Evolutionary conservation across 176 grass and related monocot species (phyloP), one percentile per base, ranked within the genome.

Genomic region (Rhynchospora tenuis): DNA sequence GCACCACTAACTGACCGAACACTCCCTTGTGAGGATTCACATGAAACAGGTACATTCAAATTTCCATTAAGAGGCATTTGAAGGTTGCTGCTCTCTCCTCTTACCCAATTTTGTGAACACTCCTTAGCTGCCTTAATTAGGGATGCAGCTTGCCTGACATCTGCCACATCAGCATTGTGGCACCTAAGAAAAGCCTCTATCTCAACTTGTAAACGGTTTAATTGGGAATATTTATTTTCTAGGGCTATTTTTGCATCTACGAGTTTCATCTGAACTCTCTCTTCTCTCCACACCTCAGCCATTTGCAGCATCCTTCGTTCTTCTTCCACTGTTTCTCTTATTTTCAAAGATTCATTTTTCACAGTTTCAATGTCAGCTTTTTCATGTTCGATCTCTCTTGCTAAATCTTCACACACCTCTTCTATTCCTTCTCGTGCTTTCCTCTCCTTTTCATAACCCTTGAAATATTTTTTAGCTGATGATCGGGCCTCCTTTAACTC

Each of bases 261-360:
- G 57, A 98, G 87, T 85, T 98, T 98, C 96, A 98, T 91, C 74
- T 98, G 93, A 54, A 98, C 93, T 81, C 96, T 91, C 67, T 98
- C 96, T 86, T 98, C 96, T 11, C 96, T 89, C 96, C 96, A 98
- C 81, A 93, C 93, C 82, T 98, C 96, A 38, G 96, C 96, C 88
- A 98, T 95, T 84, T 95, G 96, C 67, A 98, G 74, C 96, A 98
- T 98, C 82, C 83, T 90, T 74, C 80, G 89, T 85, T 95, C 96
- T 79, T 98, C 93, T 80, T 95, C 93, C 59, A 95, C 84, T 47
- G 95, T 93, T 64, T 93, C 93, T 83, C 84, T 88, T 50, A 98
- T 76, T 78, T 80, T 95, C 79, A 91, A 71, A 0, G 86, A 90
- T 82, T 91, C 93, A 55, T 73, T 90, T 87, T 93, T 95, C 63